These are phyloP conservation scores for Mycena chlorophos DNA, from an alignment of 768 basidiomycete species.

Conservation along the genomic window DNA sequence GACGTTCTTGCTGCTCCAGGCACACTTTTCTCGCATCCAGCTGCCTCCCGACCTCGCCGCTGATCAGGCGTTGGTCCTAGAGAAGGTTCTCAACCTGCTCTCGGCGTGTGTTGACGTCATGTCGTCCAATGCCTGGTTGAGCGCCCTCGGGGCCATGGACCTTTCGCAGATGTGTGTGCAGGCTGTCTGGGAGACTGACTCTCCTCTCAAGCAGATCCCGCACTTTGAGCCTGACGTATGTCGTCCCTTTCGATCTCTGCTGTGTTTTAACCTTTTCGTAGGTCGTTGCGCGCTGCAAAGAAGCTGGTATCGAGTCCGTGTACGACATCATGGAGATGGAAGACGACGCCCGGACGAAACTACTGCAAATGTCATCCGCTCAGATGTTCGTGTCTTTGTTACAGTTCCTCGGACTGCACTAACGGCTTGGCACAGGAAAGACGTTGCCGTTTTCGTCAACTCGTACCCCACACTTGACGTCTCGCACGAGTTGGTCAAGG, in stretches of 20 bases:
- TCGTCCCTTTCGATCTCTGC: neutral
- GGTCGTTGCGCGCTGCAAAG: constrained; percentile 84
- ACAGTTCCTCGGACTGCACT: constrained; percentile 11
- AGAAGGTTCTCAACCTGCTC: constrained; percentile 87
- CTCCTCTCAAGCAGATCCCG: constrained; percentile 92
- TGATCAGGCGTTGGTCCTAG: constrained; percentile 84
- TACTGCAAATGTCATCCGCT: constrained; percentile 79
- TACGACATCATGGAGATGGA: constrained; percentile 99
- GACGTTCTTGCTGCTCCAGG: constrained; percentile 93
- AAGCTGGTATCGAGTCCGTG: constrained; percentile 79
- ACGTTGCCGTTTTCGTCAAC: constrained; percentile 94
- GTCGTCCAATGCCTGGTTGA: constrained; percentile 95
- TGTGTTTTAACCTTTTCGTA: constrained; percentile 27
- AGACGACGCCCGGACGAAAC: constrained; percentile 78
- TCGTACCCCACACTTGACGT: constrained; percentile 97
- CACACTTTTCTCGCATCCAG: constrained; percentile 92
- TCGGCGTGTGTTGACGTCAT: constrained; percentile 98
- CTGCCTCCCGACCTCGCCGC: constrained; percentile 92
- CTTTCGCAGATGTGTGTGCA: constrained; percentile 98
- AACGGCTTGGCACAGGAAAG: constrained; percentile 58
- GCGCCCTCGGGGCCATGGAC: constrained; percentile 95
- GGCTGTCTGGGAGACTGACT: constrained; percentile 96
- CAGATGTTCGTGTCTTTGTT: constrained; percentile 75
- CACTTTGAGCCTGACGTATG: constrained; percentile 89
- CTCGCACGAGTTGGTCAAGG: constrained; percentile 79